Percentiles rank a stretch among this genome's conserved stretches.
Evolutionary conservation across 805 yeast species (phyloP).

Genomic region (Myxozyma geophila): DNA sequence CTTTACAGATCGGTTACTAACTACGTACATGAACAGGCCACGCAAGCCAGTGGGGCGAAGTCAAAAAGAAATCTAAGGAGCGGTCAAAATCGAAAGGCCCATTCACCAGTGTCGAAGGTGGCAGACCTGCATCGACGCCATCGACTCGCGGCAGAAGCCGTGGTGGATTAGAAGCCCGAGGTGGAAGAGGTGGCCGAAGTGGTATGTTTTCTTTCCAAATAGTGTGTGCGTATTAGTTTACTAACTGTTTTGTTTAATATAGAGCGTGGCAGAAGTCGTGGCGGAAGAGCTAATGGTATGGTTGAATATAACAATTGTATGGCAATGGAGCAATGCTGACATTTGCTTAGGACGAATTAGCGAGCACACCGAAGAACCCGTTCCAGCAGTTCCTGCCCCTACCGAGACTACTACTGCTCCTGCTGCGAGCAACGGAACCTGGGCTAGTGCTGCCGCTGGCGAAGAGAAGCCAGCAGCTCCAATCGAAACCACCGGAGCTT

Average conservation of each 20-base stretch:
- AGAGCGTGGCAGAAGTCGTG: slow-evolving; percentile 38
- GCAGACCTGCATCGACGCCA: slow-evolving; percentile 17
- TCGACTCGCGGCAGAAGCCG: slow-evolving; percentile 34
- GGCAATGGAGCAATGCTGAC: background rate
- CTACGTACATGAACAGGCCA: slow-evolving; percentile 50
- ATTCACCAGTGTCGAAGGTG: slow-evolving; percentile 8
- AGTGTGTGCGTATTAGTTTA: background rate
- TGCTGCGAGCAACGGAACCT: no score
- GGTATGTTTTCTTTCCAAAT: slow-evolving; percentile 13
- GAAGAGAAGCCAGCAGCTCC: no score
- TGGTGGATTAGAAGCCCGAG: slow-evolving; percentile 32
- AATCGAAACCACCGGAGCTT: background rate
- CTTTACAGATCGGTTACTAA: no score
- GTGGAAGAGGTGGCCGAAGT: slow-evolving; percentile 33
- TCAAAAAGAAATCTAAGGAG: slow-evolving; percentile 57
- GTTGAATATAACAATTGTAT: background rate
- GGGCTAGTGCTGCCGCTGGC: no score
- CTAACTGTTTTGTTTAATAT: background rate
- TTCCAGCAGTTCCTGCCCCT: slow-evolving; percentile 9
- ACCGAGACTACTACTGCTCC: background rate
- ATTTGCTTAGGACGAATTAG: slow-evolving; percentile 3
- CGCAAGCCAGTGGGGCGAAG: slow-evolving; percentile 93
- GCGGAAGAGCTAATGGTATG: slow-evolving; percentile 27
- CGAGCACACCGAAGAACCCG: slow-evolving; percentile 11
- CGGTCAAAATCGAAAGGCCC: slow-evolving; percentile 37